Evolutionary conservation across 805 yeast species (phyloP), one percentile per base, ranked within the genome.

Genomic region (Lipomyces starkeyi): DNA sequence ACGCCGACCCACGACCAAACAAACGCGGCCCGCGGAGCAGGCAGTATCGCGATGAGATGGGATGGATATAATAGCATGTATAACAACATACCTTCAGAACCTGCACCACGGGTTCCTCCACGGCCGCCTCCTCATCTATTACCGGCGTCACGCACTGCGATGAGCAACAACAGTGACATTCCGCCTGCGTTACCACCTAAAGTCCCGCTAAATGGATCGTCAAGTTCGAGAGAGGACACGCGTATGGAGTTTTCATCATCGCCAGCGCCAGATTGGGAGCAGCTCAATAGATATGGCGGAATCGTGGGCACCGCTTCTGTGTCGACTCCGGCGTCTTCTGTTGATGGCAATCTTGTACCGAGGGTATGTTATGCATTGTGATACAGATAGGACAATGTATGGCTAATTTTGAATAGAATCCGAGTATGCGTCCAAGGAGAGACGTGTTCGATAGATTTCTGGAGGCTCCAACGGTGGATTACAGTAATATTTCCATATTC

Each of bases 141-240:
- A 4, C 35, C 17, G n/a, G 9, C 29, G 27, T 32, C 34, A 11
- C 56, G 60, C 52, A 7, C 40, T 1, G 34, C 17, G 6, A n/a
- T 13, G 17, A 32, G 14, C 22, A 32, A 35, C 60, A 32, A 17
- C 52, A 29, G 3, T n/a, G 27, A 11, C 49, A 14, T 14, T 14
- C 56, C 13, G 59, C 49, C 49, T 17, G 22, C 66, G 20, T 34
- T 59, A 43, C 67, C 67, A 3, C 67, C 67, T 2, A 59, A 64
- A 52, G 52, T 64, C 5, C 62, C 67, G 6, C 54, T 63, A 17
- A 17, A 17, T 43, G 49, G 14, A 8, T 8, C 9, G 22, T n/a
- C 25, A 47, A 60, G 20, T 34, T 22, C 58, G 52, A 25, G 27
- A 49, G 43, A 25, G 56, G 29, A 54, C 35, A 32, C 25, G 20